Conservation (phyloP, 164 flowering plant species). For the Santalum album region DNA sequence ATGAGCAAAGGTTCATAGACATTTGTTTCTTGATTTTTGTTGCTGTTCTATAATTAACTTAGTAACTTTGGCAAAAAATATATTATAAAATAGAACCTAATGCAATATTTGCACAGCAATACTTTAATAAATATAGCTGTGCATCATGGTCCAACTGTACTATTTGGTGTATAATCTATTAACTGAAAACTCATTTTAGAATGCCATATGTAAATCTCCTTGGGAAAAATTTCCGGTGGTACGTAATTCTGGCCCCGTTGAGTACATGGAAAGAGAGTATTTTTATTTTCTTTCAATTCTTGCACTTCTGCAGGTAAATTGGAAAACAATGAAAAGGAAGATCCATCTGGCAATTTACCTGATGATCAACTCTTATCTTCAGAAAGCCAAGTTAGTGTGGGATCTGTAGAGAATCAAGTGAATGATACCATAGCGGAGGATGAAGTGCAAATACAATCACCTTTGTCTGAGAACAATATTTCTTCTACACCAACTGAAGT, state of each 20-base stretch:
- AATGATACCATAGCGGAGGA: conserved; percentile 13
- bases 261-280: too few species aligned
- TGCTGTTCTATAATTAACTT: neutral
- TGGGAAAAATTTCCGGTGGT: too few species aligned
- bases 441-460: conserved; percentile 11
- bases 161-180: too few species aligned
- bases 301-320: neutral
- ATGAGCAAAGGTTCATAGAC: neutral
- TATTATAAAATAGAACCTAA: neutral
- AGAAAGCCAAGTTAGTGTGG: conserved; percentile 10
- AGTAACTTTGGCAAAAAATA: neutral
- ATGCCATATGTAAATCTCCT: too few species aligned
- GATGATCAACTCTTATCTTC: conserved; percentile 10
- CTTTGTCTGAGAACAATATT: conserved; percentile 11
- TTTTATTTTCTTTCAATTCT: too few species aligned
- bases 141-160: too few species aligned
- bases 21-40: neutral
- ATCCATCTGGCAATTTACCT: conserved; percentile 7
- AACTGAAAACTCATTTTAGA: too few species aligned
- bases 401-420: conserved; percentile 10
- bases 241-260: too few species aligned
- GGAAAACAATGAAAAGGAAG: conserved; percentile 5
- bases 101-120: neutral
- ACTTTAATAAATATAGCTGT: neutral
- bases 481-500: conserved; percentile 11